Conservation (phyloP, 176 grass and related monocot species). For the Hyparrhenia diplandra region DNA sequence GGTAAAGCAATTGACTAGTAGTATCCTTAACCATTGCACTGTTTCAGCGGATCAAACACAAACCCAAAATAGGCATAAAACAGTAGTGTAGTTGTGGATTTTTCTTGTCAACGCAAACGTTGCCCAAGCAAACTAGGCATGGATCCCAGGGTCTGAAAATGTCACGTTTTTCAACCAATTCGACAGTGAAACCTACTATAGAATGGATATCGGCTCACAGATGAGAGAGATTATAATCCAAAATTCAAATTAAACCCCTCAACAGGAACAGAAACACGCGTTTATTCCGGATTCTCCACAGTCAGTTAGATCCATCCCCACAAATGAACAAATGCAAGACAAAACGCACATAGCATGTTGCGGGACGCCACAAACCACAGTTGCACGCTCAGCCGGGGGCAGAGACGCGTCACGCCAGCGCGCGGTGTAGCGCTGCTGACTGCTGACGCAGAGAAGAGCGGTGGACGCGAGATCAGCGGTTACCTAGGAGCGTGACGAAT, state of each 20-base stretch:
- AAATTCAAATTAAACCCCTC: slow-evolving; percentile 16
- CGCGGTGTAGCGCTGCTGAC: not conserved
- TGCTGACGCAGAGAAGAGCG: too few species aligned
- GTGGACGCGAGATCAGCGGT: slow-evolving; percentile 8
- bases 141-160: slow-evolving; percentile 24
- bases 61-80: not conserved
- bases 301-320: slow-evolving; percentile 39
- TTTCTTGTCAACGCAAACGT: not conserved
- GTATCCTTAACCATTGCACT: not conserved
- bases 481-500: slow-evolving; percentile 74
- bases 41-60: slow-evolving; percentile 6
- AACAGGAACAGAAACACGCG: not conserved
- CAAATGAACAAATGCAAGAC: not conserved
- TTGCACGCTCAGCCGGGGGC: not conserved
- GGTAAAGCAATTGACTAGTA: slow-evolving; percentile 1
- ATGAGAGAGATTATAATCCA: not conserved
- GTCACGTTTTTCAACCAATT: not conserved
- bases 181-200: not conserved
- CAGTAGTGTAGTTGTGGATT: not conserved
- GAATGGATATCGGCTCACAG: not conserved
- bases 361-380: not conserved
- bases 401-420: not conserved
- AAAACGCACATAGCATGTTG: slow-evolving; percentile 17
- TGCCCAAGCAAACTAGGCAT: slow-evolving; percentile 28
- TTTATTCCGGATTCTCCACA: not conserved